A percentile compares a stretch with the other conserved stretches of the same genome.
Conservation (phyloP, 2,329 filamentous ascomycete species). For the Pyrenophora graminea region DNA sequence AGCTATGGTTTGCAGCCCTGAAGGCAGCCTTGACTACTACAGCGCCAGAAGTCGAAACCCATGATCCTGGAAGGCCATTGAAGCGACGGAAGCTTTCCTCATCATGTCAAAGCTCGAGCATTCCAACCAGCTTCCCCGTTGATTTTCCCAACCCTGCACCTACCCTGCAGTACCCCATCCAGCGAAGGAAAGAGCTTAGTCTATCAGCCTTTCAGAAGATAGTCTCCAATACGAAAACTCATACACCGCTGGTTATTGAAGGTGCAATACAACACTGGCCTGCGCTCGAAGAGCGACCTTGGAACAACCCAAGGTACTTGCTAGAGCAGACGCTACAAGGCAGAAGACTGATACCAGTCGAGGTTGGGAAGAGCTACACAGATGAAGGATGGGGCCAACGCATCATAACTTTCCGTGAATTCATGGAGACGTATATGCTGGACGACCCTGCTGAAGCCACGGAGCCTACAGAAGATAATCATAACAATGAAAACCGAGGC, state of each 20-base stretch:
- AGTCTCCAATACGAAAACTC: conserved; percentile 22
- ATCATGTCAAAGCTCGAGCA: background rate
- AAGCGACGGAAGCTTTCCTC: conserved; percentile 24
- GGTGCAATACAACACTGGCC: conserved; percentile 74
- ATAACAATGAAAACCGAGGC: too few relatives aligned
- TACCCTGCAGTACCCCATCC: conserved; percentile 26
- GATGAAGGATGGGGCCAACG: conserved; percentile 83
- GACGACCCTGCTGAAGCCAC: background rate
- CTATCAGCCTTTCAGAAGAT: conserved; percentile 38
- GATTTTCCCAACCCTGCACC: conserved; percentile 9
- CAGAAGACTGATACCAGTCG: conserved; percentile 79
- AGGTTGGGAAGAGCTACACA: conserved; percentile 85
- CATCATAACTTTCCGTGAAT: conserved; percentile 74
- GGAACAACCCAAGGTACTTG: conserved; percentile 76
- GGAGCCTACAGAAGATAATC: background rate
- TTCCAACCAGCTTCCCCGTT: conserved; percentile 25
- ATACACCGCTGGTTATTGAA: conserved; percentile 69
- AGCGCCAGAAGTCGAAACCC: background rate
- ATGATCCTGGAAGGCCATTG: conserved; percentile 12
- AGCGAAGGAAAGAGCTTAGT: conserved; percentile 21
- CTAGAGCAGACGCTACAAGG: conserved; percentile 75
- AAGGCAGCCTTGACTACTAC: conserved; percentile 19
- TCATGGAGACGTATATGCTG: conserved; percentile 67
- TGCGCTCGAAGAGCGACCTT: conserved; percentile 68
- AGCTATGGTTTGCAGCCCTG: conserved; percentile 59